Conservation (phyloP, 768 basidiomycete species). For the Boletus barrowsii region DNA sequence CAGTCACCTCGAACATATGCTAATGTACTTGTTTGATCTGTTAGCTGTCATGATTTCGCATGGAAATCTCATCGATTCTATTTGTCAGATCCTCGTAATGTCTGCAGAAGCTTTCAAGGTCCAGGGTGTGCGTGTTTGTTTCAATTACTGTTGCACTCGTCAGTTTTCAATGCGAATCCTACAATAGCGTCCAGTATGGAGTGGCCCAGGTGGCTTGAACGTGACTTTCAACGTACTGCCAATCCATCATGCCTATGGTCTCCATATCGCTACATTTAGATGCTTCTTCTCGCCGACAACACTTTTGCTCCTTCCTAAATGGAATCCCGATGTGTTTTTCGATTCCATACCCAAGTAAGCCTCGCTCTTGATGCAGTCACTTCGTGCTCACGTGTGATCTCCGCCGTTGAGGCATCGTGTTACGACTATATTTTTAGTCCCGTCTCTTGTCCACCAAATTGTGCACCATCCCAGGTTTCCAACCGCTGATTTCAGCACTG, state of each 20-base stretch:
- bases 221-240: constrained; percentile 59
- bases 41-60: constrained; percentile 74
- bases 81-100: constrained; percentile 38
- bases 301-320: constrained; percentile 53
- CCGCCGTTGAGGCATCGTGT: constrained; percentile 47
- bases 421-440: constrained; percentile 49
- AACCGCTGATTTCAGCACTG: constrained; percentile 50
- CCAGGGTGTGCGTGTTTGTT: constrained; percentile 35
- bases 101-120: constrained; percentile 33
- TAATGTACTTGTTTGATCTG: constrained; percentile 1
- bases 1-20: not conserved
- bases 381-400: not conserved
- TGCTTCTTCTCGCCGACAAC: constrained; percentile 45
- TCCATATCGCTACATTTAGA: constrained; percentile 53
- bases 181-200: constrained; percentile 37
- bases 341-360: constrained; percentile 57
- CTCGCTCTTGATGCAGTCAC: not conserved
- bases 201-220: constrained; percentile 45
- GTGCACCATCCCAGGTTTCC: constrained; percentile 48
- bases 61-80: constrained; percentile 51
- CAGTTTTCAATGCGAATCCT: not conserved
- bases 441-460: constrained; percentile 64
- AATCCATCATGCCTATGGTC: constrained; percentile 63
- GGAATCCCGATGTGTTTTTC: constrained; percentile 53
- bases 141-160: not conserved